These are phyloP conservation scores for Cymbopogon citratus DNA, from an alignment of 176 grass and related monocot species.

Conservation along the genomic window DNA sequence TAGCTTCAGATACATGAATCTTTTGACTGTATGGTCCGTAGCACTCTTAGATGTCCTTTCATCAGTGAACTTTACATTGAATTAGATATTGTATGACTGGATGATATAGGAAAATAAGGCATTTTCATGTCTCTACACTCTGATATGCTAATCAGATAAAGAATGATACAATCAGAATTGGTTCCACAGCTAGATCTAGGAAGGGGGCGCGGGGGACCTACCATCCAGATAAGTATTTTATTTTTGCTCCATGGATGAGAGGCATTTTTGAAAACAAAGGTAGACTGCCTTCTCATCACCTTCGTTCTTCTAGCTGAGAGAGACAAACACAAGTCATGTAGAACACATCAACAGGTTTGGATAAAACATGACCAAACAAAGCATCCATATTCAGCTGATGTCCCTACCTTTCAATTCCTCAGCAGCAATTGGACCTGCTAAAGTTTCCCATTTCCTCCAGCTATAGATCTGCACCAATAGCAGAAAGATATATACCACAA, in stretches of 20 bases:
- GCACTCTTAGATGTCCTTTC: not conserved
- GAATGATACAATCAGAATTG: not conserved
- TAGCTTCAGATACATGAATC: not conserved
- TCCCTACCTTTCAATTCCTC: slow-evolving; percentile 80
- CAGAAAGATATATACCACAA: not conserved
- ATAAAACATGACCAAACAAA: not conserved
- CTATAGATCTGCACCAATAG: slow-evolving; percentile 71
- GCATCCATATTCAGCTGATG: not conserved
- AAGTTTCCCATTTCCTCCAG: slow-evolving; percentile 91
- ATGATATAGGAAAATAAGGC: not conserved
- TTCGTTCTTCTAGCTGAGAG: slow-evolving; percentile 67
- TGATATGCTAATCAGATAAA: not conserved
- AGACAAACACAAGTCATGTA: not conserved
- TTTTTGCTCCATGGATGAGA: slow-evolving; percentile 99
- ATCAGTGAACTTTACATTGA: not conserved
- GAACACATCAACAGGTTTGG: not conserved
- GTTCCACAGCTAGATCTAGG: not conserved
- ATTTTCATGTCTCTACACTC: not conserved
- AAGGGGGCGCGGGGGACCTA: not conserved
- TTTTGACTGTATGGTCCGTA: not conserved
- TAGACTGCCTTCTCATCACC: slow-evolving; percentile 84
- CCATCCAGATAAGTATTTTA: slow-evolving; percentile 96
- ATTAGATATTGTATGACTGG: not conserved
- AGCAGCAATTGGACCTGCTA: slow-evolving; percentile 46
- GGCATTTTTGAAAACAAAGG: slow-evolving; percentile 82